Conservation (phyloP, 2,329 filamentous ascomycete genomes). For the Aspergillus glaucus region DNA sequence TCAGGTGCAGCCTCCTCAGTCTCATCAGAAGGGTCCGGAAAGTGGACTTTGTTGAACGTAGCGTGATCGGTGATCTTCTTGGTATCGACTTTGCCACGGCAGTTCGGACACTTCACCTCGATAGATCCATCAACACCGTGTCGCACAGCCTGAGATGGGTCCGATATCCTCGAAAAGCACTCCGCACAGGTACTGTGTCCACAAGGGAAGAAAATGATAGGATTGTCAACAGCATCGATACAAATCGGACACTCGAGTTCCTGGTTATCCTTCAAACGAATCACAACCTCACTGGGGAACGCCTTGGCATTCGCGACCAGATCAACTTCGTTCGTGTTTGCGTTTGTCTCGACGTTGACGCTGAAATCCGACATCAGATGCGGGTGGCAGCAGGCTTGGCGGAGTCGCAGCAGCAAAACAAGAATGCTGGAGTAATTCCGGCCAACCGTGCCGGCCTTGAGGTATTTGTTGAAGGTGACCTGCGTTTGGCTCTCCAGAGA, state of each 20-base stretch:
- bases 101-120: conserved; percentile 66
- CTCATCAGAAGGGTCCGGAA: conserved; percentile 45
- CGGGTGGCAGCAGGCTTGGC: conserved; percentile 74
- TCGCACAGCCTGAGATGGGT: conserved; percentile 52
- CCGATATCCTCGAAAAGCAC: conserved; percentile 65
- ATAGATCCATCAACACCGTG: conserved; percentile 52
- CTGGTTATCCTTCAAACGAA: conserved; percentile 56
- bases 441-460: conserved; percentile 61
- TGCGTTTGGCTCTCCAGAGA: conserved; percentile 61
- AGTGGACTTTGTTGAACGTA: conserved; percentile 67
- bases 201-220: conserved; percentile 73
- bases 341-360: conserved; percentile 45
- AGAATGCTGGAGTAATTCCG: conserved; percentile 74
- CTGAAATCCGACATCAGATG: conserved; percentile 63
- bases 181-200: conserved; percentile 74
- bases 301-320: conserved; percentile 58
- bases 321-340: conserved; percentile 47
- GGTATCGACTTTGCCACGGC: conserved; percentile 60
- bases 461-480: conserved; percentile 69
- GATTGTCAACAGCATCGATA: conserved; percentile 67
- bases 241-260: conserved; percentile 78
- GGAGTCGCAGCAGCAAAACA: conserved; percentile 70
- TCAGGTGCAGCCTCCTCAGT: conserved; percentile 9
- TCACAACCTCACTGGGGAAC: conserved; percentile 55
- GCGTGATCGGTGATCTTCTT: conserved; percentile 66